phyloP scores from a whole-genome alignment of 495 filamentous ascomycete genomes.

The Trichocladium uniseriatum region DNA sequence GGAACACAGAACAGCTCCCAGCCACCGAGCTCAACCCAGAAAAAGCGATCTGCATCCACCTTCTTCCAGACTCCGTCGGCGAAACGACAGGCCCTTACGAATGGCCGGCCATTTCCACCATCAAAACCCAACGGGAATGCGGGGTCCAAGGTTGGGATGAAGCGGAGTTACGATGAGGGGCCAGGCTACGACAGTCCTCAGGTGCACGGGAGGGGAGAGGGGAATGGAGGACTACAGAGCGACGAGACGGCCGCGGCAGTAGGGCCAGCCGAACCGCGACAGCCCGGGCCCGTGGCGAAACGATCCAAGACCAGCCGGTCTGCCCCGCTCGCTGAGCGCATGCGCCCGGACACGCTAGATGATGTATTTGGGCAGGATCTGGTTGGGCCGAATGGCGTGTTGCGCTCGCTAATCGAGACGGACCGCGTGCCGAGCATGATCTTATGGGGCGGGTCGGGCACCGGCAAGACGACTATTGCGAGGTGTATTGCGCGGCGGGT shows the following conservation, averaged over 20 bases:
- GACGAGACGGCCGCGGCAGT: background rate
- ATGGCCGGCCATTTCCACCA: slow-evolving; percentile 14
- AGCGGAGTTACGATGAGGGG: slow-evolving; percentile 39
- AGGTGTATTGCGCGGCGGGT: slow-evolving; percentile 79
- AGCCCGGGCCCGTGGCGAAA: slow-evolving; percentile 34
- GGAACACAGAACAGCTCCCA: slow-evolving; percentile 30
- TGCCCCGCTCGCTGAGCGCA: slow-evolving; percentile 84
- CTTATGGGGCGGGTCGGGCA: slow-evolving; percentile 84
- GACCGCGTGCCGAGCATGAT: slow-evolving; percentile 90
- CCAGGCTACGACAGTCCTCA: slow-evolving; percentile 27
- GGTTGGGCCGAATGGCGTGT: slow-evolving; percentile 71
- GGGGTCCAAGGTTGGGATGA: slow-evolving; percentile 11
- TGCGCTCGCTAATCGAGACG: slow-evolving; percentile 83
- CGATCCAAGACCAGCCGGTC: slow-evolving; percentile 57
- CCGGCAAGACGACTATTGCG: slow-evolving; percentile 95
- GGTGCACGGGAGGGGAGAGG: slow-evolving; percentile 13
- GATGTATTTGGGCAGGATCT: slow-evolving; percentile 88
- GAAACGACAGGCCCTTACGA: slow-evolving; percentile 37
- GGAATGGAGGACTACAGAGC: slow-evolving; percentile 12
- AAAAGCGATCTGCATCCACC: slow-evolving; percentile 49
- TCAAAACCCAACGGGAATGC: slow-evolving; percentile 17
- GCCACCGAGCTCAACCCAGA: slow-evolving; percentile 34
- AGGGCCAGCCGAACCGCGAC: slow-evolving; percentile 1
- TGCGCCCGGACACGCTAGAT: slow-evolving; percentile 77
- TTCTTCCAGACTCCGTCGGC: slow-evolving; percentile 72